Evolutionary conservation across 495 filamentous ascomycete genomes (phyloP).

Genomic region (Bacidia gigantensis): DNA sequence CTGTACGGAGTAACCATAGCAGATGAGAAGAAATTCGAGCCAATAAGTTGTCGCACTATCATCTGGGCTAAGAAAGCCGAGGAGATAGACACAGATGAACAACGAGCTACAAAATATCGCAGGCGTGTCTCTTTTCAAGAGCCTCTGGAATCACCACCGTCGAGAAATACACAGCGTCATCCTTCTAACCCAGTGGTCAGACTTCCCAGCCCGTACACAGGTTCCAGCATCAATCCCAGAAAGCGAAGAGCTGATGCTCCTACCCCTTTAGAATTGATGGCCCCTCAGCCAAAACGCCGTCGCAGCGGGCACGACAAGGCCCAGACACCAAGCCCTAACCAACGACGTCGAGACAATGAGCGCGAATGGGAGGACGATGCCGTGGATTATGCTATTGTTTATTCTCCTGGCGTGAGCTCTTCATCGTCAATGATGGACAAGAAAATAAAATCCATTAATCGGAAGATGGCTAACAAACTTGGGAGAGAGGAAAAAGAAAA

Average conservation of each 20-base stretch:
- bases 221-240: background rate
- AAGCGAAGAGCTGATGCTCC: background rate
- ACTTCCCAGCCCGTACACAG: background rate
- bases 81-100: too few species aligned
- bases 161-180: background rate
- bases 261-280: background rate
- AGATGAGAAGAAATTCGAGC: background rate
- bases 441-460: too few species aligned
- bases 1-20: background rate
- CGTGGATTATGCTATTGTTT: too few species aligned
- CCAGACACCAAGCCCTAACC: background rate
- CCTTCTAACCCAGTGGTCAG: background rate
- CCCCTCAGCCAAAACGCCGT: background rate
- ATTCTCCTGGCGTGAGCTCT: too few species aligned
- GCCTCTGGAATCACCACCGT: background rate
- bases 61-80: too few species aligned
- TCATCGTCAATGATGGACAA: too few species aligned
- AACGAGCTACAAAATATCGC: too few species aligned
- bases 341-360: too few species aligned
- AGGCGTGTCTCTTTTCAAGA: background rate
- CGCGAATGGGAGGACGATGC: too few species aligned
- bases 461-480: too few species aligned
- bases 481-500: too few species aligned
- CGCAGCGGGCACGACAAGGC: background rate
- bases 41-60: too few species aligned